These are phyloP conservation scores for Hygrophoropsis aurantiaca DNA, from an alignment of 768 basidiomycete genomes.

Conservation along the genomic window DNA sequence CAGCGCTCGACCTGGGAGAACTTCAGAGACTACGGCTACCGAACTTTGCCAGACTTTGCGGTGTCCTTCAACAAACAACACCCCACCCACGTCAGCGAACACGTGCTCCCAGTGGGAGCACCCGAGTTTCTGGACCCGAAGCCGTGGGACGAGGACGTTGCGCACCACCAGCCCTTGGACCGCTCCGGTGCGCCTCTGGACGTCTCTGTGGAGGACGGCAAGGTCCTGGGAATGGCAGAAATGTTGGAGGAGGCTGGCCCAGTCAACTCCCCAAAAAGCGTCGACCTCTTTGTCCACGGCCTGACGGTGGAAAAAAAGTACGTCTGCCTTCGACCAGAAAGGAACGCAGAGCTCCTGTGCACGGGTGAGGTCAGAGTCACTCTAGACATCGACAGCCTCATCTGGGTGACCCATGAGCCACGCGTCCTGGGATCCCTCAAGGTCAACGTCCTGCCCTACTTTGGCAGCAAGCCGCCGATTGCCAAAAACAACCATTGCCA, in stretches of 20 bases:
- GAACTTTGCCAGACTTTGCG: neutral
- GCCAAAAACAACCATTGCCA: slow-evolving; percentile 17
- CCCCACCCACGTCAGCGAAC: neutral
- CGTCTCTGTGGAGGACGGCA: neutral
- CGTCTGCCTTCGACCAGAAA: slow-evolving; percentile 8
- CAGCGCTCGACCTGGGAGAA: slow-evolving; percentile 4
- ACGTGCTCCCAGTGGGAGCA: neutral
- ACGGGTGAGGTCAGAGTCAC: neutral
- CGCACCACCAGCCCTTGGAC: no score
- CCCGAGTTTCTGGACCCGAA: neutral
- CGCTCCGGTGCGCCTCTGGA: neutral
- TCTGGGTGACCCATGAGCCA: slow-evolving; percentile 14
- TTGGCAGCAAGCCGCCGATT: slow-evolving; percentile 8
- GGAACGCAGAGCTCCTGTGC: neutral
- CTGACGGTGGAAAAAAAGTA: neutral
- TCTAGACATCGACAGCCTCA: slow-evolving; percentile 15
- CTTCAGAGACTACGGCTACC: slow-evolving; percentile 9
- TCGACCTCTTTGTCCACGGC: slow-evolving; percentile 7
- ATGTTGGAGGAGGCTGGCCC: neutral
- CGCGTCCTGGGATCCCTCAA: neutral
- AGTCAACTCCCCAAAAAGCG: neutral
- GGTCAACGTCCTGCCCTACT: neutral
- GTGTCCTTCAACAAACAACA: slow-evolving; percentile 11
- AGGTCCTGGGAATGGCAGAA: slow-evolving; percentile 1
- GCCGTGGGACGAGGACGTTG: neutral